Evolutionary conservation across 2,329 filamentous ascomycete species (phyloP), one percentile per base, ranked within the genome.

Genomic region (Fusarium scirpi): DNA sequence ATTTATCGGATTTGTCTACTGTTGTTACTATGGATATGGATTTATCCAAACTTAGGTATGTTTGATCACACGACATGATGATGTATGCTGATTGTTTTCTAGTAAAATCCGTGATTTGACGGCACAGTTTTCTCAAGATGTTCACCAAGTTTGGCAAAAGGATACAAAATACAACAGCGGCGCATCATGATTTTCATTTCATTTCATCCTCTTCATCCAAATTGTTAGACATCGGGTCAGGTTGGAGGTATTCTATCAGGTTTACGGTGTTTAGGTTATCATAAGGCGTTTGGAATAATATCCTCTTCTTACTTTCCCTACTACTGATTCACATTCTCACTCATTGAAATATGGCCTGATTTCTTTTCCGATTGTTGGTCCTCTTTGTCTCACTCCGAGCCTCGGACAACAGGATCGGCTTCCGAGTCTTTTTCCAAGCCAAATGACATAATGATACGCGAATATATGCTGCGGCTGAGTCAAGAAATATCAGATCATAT

Each of bases 21-120:
- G 65, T 80, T 18, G 70, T 74, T n/a, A 65, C 72, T 7, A 72
- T 81, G 44, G 79, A 81, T 52, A 59, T 79, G 16, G 70, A 78
- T 22, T 40, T 71, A 4, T 58, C 70, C 20, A 73, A 71, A 44
- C 67, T 73, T 2, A 48, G 61, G 70, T 71, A 46, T 12, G 65
- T 56, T 16, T 13, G 16, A 8, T 16, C 16, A 15, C 16, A 16
- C 4, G 6, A n/a, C 22, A 10, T 22, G 9, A 10, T 24, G 13
- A 13, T 8, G 8, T 30, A 10, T 22, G 53, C 44, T 13, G 5
- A 12, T 18, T 8, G 5, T 12, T 22, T 25, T 5, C 6, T 25
- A 72, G 69, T 27, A 72, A 72, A 46, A 72, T 72, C 24, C 69
- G 65, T 18, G 69, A 72, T 13, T 51, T 72, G 20, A 72, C 69